Conservation (phyloP, 2,329 filamentous ascomycete genomes). For the Penicillium sp. region DNA sequence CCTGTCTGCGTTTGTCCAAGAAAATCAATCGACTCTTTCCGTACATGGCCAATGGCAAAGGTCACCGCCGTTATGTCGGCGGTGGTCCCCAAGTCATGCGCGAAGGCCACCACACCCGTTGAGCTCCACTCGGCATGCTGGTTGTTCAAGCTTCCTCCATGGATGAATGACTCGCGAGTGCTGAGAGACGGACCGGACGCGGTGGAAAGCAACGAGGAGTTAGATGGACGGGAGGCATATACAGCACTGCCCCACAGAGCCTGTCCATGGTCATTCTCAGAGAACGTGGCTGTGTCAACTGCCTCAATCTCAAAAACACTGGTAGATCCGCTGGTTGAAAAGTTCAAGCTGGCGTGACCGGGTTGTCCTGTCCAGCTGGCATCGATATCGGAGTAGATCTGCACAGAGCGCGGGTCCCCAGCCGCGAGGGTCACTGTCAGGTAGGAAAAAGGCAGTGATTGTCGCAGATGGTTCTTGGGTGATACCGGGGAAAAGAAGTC, state of each 20-base stretch:
- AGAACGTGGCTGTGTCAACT: slow-evolving; percentile 24
- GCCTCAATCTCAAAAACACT: slow-evolving; percentile 27
- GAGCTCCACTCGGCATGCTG: slow-evolving; percentile 20
- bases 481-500: slow-evolving; percentile 41
- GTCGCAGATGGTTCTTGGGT: slow-evolving; percentile 34
- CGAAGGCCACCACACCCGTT: slow-evolving; percentile 28
- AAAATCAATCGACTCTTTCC: slow-evolving; percentile 34
- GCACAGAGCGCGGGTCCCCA: slow-evolving; percentile 22
- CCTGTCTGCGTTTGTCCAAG: slow-evolving; percentile 28
- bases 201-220: slow-evolving; percentile 19
- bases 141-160: slow-evolving; percentile 23
- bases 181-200: slow-evolving; percentile 21
- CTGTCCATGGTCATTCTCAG: slow-evolving; percentile 26
- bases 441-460: slow-evolving; percentile 38
- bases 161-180: slow-evolving; percentile 27
- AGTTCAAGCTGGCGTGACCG: slow-evolving; percentile 17
- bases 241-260: slow-evolving; percentile 36
- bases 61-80: slow-evolving; percentile 23
- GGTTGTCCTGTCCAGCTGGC: slow-evolving; percentile 35
- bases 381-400: slow-evolving; percentile 39
- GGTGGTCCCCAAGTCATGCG: slow-evolving; percentile 32
- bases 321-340: slow-evolving; percentile 20
- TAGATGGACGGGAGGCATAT: slow-evolving; percentile 30
- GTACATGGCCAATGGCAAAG: slow-evolving; percentile 36
- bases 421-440: slow-evolving; percentile 33